Percentiles rank a stretch among this genome's conserved stretches.
Conservation (phyloP, 306 rosid genomes). For the Pueraria montana region DNA sequence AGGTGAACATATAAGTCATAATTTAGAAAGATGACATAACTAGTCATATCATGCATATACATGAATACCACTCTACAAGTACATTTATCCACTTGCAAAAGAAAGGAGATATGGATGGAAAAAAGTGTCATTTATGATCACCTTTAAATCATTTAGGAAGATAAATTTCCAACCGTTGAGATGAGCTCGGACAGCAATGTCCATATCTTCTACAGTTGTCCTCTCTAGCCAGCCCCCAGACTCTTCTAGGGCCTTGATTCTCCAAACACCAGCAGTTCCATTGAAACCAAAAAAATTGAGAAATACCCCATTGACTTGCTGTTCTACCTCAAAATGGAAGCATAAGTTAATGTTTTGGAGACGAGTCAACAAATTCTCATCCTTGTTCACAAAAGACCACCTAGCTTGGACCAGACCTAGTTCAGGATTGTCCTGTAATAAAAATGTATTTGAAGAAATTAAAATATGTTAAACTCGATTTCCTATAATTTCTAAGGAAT, state of each 20-base stretch:
- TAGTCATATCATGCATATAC: slow-evolving; percentile 16
- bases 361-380: slow-evolving; percentile 94
- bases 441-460: background rate
- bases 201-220: slow-evolving; percentile 98
- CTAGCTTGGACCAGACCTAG: slow-evolving; percentile 94
- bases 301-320: slow-evolving; percentile 91
- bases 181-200: slow-evolving; percentile 97
- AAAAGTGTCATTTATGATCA: slow-evolving; percentile 49
- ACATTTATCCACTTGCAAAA: slow-evolving; percentile 23
- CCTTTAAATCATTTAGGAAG: slow-evolving; percentile 94
- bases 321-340: slow-evolving; percentile 99
- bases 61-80: background rate
- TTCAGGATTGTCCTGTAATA: slow-evolving; percentile 80
- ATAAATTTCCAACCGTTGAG: slow-evolving; percentile 95
- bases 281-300: slow-evolving; percentile 96
- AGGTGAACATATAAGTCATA: background rate
- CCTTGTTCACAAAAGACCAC: slow-evolving; percentile 95
- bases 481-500: slow-evolving; percentile 19
- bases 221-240: slow-evolving; percentile 99
- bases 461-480: slow-evolving; percentile 40
- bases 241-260: slow-evolving; percentile 91
- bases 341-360: slow-evolving; percentile 94
- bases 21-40: slow-evolving; percentile 10
- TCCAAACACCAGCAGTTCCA: slow-evolving; percentile 99
- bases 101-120: slow-evolving; percentile 29